Evolutionary conservation across 2,329 filamentous ascomycete species (phyloP).

Genomic region (Knoxdaviesia proteae): DNA sequence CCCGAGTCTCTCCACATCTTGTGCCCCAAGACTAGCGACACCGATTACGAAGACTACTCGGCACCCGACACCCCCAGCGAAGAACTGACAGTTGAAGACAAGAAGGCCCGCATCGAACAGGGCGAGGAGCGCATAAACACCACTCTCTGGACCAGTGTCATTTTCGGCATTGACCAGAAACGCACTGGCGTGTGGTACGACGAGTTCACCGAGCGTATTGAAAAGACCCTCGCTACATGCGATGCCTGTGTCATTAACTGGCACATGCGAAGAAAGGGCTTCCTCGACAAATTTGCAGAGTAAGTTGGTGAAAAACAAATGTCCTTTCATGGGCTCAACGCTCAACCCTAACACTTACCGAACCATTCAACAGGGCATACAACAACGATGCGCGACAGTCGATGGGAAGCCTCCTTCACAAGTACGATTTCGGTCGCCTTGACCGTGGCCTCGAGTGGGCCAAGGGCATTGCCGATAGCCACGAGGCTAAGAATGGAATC

Average conservation of each 20-base stretch:
- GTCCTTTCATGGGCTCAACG: constrained; percentile 7
- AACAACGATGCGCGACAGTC: constrained; percentile 28
- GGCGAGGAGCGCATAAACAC: constrained; percentile 34
- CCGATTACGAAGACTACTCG: constrained; percentile 42
- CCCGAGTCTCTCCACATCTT: constrained; percentile 38
- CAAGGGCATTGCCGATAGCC: constrained; percentile 29
- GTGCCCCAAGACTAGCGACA: constrained; percentile 41
- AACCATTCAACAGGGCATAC: constrained; percentile 13
- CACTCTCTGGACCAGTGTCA: constrained; percentile 45
- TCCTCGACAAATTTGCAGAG: constrained; percentile 42
- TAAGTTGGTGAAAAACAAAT: constrained; percentile 13
- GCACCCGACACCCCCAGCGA: constrained; percentile 25
- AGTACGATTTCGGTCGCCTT: constrained; percentile 40
- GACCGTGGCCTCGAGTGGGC: constrained; percentile 36
- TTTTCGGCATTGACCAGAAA: constrained; percentile 45
- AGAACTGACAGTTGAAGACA: constrained; percentile 26
- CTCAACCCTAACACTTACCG: background rate
- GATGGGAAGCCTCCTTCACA: constrained; percentile 35
- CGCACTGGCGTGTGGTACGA: constrained; percentile 36
- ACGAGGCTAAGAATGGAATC: constrained; percentile 22
- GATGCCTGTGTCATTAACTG: constrained; percentile 54
- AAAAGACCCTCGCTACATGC: constrained; percentile 39
- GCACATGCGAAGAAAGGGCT: constrained; percentile 44
- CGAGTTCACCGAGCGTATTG: constrained; percentile 36
- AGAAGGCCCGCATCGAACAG: constrained; percentile 30